phyloP scores from a whole-genome alignment of 768 basidiomycete species.

The Brasilioporus rufonigricans region DNA sequence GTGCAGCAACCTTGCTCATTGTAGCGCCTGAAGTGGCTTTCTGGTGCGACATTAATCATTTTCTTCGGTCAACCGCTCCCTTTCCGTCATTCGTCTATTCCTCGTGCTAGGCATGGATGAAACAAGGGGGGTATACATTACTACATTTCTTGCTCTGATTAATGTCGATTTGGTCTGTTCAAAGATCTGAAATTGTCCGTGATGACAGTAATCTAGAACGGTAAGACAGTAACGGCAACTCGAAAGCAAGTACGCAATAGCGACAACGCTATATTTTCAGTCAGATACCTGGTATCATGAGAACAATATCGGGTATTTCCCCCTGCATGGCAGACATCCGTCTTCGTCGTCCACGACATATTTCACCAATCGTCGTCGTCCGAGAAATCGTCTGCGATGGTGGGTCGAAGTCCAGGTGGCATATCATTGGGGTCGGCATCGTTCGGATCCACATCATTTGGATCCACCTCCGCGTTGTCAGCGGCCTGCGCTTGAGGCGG shows the following conservation, averaged over 20 bases:
- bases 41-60: slow-evolving; percentile 24
- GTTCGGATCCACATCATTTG: slow-evolving; percentile 6
- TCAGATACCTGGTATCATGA: background rate
- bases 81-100: background rate
- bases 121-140: slow-evolving; percentile 1
- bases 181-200: background rate
- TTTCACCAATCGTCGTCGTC: slow-evolving; percentile 29
- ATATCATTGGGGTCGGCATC: slow-evolving; percentile 10
- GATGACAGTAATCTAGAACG: background rate
- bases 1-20: slow-evolving; percentile 21
- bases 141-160: background rate
- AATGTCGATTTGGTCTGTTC: background rate
- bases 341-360: background rate
- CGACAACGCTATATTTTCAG: background rate
- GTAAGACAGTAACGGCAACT: background rate
- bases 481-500: slow-evolving; percentile 1
- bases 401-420: slow-evolving; percentile 5
- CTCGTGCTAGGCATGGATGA: slow-evolving; percentile 5
- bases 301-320: background rate
- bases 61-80: background rate
- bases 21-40: slow-evolving; percentile 35
- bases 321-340: background rate
- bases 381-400: slow-evolving; percentile 22
- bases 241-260: background rate
- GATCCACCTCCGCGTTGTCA: background rate